These are phyloP conservation scores for Myrica gale DNA, from an alignment of 306 rosid species.

Conservation along the genomic window DNA sequence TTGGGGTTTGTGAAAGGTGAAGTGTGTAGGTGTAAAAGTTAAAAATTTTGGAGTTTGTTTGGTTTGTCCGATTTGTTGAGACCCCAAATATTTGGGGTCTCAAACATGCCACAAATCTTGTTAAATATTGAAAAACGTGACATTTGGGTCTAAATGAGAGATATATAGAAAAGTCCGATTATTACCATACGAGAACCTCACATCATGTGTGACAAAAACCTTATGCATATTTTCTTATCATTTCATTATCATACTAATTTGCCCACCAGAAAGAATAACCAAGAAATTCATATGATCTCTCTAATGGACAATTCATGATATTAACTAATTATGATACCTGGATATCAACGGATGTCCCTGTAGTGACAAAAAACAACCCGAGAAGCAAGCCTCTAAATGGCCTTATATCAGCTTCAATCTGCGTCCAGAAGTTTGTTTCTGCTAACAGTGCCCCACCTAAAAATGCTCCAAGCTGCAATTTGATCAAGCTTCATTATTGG, in stretches of 20 bases:
- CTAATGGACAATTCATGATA: conserved; percentile 12
- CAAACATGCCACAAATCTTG: too few relatives aligned
- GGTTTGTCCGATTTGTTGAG: too few relatives aligned
- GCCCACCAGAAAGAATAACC: not conserved
- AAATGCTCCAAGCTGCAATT: conserved; percentile 95
- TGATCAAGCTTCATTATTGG: conserved; percentile 26
- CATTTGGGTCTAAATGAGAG: not conserved
- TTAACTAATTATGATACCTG: conserved; percentile 48
- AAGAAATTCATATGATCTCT: not conserved
- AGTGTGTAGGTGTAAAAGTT: too few relatives aligned
- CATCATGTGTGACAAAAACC: conserved; percentile 22
- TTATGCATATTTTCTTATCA: conserved; percentile 6
- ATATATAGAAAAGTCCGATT: not conserved
- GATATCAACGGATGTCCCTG: conserved; percentile 89
- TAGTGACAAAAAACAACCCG: conserved; percentile 85
- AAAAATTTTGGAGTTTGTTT: too few relatives aligned
- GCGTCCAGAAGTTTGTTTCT: conserved; percentile 97
- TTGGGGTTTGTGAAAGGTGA: too few relatives aligned
- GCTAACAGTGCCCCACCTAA: conserved; percentile 97
- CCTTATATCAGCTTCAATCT: conserved; percentile 99
- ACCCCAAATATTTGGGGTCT: too few relatives aligned
- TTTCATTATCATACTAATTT: not conserved
- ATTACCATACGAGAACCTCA: conserved; percentile 7
- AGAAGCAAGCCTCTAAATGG: conserved; percentile 98
- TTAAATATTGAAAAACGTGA: not conserved